Conservation (phyloP, 2,329 filamentous ascomycete species). For the Alternaria metachromatica region DNA sequence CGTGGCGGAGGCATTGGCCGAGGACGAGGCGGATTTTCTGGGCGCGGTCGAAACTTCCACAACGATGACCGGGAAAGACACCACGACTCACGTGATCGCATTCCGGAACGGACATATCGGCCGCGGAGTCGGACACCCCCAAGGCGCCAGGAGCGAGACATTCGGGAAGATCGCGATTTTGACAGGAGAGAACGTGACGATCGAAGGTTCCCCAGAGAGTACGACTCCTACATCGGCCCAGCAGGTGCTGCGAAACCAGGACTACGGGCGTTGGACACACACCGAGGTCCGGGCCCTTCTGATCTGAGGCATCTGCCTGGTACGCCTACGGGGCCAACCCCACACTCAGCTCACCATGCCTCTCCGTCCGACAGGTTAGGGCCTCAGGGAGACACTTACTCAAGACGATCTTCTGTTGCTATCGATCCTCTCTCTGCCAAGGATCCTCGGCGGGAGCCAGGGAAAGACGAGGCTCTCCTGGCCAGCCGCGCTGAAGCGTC, state of each 20-base stretch:
- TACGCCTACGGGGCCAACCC: constrained; percentile 43
- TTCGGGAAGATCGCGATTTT: constrained; percentile 49
- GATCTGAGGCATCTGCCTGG: constrained; percentile 43
- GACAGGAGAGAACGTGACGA: constrained; percentile 51
- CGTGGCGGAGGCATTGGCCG: constrained; percentile 61
- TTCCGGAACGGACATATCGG: constrained; percentile 56
- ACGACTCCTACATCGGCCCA: constrained; percentile 51
- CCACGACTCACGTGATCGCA: constrained; percentile 51
- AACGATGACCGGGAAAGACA: constrained; percentile 57
- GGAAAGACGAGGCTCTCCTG: constrained; percentile 54
- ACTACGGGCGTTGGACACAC: constrained; percentile 39
- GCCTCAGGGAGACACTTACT: constrained; percentile 40
- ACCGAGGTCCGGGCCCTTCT: constrained; percentile 33
- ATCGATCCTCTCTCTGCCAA: constrained; percentile 43
- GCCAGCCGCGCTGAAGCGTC: constrained; percentile 56
- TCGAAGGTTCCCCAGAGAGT: constrained; percentile 54
- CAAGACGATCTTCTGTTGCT: constrained; percentile 46
- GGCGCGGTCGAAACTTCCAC: constrained; percentile 55
- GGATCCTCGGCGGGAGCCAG: constrained; percentile 48
- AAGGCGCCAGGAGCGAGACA: constrained; percentile 57
- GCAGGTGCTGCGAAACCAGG: constrained; percentile 39
- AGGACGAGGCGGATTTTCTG: constrained; percentile 57
- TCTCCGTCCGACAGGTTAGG: constrained; percentile 43
- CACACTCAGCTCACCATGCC: constrained; percentile 42
- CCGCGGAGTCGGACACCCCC: constrained; percentile 71